Percentiles rank a stretch among this genome's conserved stretches.
These are phyloP conservation scores for Mycena floridula DNA, from an alignment of 768 basidiomycete species.

Conservation along the genomic window DNA sequence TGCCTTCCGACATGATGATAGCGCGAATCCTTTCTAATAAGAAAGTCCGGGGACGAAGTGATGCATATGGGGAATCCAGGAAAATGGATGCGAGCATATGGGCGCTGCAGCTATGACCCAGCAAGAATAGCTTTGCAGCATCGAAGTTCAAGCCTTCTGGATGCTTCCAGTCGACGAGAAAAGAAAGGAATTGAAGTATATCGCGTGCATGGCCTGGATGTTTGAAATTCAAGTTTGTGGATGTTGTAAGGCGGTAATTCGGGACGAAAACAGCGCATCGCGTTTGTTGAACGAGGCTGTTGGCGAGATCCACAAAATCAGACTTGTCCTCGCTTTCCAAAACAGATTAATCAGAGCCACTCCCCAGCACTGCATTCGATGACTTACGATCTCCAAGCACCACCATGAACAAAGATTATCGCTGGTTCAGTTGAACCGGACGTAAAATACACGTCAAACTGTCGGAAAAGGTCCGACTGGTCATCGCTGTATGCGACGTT, in stretches of 20 bases:
- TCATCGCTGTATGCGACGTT: conserved; percentile 32
- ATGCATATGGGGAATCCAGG: conserved; percentile 40
- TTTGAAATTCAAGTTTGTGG: conserved; percentile 31
- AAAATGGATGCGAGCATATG: conserved; percentile 75
- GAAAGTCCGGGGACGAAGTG: conserved; percentile 37
- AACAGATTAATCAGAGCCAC: no score
- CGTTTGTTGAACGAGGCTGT: conserved; percentile 41
- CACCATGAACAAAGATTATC: conserved; percentile 75
- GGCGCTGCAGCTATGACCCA: conserved; percentile 80
- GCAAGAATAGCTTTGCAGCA: conserved; percentile 41
- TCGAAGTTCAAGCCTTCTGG: conserved; percentile 24
- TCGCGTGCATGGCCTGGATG: conserved; percentile 75
- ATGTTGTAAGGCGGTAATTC: conserved; percentile 69
- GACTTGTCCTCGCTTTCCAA: conserved; percentile 74
- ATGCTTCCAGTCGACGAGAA: conserved; percentile 25
- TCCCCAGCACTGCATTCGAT: no score
- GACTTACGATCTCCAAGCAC: conserved; percentile 75
- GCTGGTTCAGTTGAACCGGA: conserved; percentile 19
- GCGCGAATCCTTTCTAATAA: conserved; percentile 43
- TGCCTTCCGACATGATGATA: conserved; percentile 66
- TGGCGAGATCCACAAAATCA: conserved; percentile 50
- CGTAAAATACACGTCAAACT: conserved; percentile 53
- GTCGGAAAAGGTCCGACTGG: conserved; percentile 25
- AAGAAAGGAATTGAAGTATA: conserved; percentile 53
- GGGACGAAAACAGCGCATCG: conserved; percentile 59